phyloP scores from a whole-genome alignment of 2,329 filamentous ascomycete genomes.

The Curvularia spicifera region DNA sequence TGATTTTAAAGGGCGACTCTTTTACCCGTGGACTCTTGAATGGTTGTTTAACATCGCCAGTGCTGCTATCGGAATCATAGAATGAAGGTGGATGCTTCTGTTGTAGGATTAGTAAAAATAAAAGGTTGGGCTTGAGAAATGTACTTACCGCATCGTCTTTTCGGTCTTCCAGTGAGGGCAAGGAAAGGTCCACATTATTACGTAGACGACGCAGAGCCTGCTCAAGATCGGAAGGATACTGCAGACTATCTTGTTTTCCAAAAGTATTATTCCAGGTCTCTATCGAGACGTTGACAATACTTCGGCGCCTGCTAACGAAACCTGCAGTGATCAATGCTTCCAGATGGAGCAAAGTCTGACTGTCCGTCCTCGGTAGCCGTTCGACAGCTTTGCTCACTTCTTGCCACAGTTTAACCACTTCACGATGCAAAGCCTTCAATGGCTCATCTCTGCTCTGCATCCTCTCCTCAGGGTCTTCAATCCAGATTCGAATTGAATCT shows the following conservation, averaged over 20 bases:
- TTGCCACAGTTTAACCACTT: conserved; percentile 50
- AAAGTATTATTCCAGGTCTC: conserved; percentile 75
- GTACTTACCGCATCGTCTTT: conserved; percentile 49
- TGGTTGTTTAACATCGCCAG: conserved; percentile 18
- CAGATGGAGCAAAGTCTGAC: conserved; percentile 60
- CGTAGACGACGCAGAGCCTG: conserved; percentile 66
- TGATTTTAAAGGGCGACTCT: conserved; percentile 38
- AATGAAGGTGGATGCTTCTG: conserved; percentile 34
- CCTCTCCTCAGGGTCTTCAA: conserved; percentile 60
- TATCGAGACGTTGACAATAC: conserved; percentile 60
- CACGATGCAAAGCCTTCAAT: conserved; percentile 31
- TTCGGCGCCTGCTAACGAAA: conserved; percentile 59
- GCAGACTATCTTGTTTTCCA: conserved; percentile 62
- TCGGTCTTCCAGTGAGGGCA: conserved; percentile 56
- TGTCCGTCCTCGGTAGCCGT: conserved; percentile 64
- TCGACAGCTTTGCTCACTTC: conserved; percentile 62
- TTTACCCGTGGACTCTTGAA: conserved; percentile 34
- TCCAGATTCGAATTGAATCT: conserved; percentile 66
- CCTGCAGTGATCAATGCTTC: conserved; percentile 60
- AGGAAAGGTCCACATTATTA: conserved; percentile 59
- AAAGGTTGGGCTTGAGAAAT: conserved; percentile 49
- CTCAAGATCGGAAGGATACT: conserved; percentile 71
- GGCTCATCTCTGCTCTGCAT: conserved; percentile 34
- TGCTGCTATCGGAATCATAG: conserved; percentile 50
- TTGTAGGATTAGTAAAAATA: conserved; percentile 48